Base-by-base conservation (phyloP, 139 green algal genomes). In the Bryopsis sp. region DNA sequence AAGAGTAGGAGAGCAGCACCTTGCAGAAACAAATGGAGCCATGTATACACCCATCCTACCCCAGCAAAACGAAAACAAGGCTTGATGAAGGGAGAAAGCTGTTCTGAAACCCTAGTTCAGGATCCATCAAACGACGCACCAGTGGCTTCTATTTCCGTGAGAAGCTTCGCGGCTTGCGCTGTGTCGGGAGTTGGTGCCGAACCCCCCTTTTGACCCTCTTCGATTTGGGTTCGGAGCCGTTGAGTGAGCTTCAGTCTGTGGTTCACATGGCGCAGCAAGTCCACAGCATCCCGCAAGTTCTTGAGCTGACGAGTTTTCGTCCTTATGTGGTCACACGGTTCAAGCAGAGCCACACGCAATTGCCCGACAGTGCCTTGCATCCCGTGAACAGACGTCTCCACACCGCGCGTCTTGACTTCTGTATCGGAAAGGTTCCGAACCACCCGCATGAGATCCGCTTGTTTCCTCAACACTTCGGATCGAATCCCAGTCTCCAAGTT, bases 201-300 rank as follows among this genome's bases (percentile, higher is more conserved):
- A n/a, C n/a, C n/a, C n/a, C n/a, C n/a, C n/a, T n/a, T n/a, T n/a
- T n/a, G n/a, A n/a, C n/a, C 28, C 19, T 65, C 58, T 6, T 33
- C 58, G 5, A 65, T 39, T 39, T 11, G 31, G 6, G 22, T 39
- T 26, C 43, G 39, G 7, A 65, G 6, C n/a, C 43, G 39, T 22
- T 65, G 28, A 6, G 43, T 39, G 3, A 65, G 31, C 26, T 39
- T 39, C 28, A 65, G 6, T 39, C 58, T 7, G 5, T 22, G 24
- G 6, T 31, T 81, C 2, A 88, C 35, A 34, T 87, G 79, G 3
- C 87, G 74, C 67, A 96, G 81, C 43, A 88, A 64, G 38, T 86
- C 81, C 2, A 91, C 66, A 0, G 82, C 85, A 1, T 48, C 63
- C 31, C 85, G 78, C 34, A 90, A 71, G 66, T 86, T 85, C 43